Evolutionary conservation across 1,139 yeast species (phyloP).

Genomic region (Suhomyces wounanorum): DNA sequence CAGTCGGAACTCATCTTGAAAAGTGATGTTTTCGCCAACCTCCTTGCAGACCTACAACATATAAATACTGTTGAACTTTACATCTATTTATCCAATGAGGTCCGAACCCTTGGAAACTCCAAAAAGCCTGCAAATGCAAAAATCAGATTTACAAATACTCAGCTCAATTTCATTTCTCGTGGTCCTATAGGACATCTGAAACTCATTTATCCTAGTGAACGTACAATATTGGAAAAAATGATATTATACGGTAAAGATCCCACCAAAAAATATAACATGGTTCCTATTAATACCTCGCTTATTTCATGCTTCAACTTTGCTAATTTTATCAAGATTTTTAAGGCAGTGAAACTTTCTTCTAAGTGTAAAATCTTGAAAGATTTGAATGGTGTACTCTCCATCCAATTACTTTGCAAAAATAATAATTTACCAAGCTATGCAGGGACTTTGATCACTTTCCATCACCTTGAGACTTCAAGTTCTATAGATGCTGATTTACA

Average conservation of each 20-base stretch:
- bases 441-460: constrained; percentile 65
- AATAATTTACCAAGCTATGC: constrained; percentile 38
- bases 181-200: constrained; percentile 73
- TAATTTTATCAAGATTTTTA: constrained; percentile 53
- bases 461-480: constrained; percentile 50
- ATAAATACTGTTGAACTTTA: constrained; percentile 62
- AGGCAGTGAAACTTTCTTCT: constrained; percentile 57
- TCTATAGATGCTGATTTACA: constrained; percentile 21
- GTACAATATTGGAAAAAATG: constrained; percentile 56
- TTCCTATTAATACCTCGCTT: constrained; percentile 25
- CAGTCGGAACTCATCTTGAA: constrained; percentile 66
- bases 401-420: constrained; percentile 46
- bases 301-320: constrained; percentile 53
- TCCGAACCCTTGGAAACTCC: constrained; percentile 13
- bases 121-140: constrained; percentile 8
- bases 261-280: constrained; percentile 16
- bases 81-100: constrained; percentile 40
- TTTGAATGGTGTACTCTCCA: constrained; percentile 51
- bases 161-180: constrained; percentile 58
- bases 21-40: constrained; percentile 63
- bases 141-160: constrained; percentile 25
- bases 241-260: constrained; percentile 22
- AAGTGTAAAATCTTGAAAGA: constrained; percentile 65
- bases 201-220: constrained; percentile 65
- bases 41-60: constrained; percentile 68